Evolutionary conservation across 768 basidiomycete genomes (phyloP).

Genomic region (Leccinum olivaceopallidum): DNA sequence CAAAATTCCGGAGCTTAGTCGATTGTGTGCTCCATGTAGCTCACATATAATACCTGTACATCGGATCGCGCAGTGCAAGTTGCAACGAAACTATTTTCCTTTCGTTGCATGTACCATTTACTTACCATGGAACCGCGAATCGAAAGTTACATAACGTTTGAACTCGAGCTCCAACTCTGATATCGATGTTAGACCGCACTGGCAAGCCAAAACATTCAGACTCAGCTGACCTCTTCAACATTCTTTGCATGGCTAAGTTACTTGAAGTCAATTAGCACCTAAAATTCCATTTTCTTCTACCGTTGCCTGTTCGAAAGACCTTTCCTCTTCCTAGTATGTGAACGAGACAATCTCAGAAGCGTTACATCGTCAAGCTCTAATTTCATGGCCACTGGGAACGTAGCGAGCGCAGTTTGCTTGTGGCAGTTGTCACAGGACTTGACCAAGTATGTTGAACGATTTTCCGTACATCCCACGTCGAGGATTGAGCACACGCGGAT

Average conservation of each 20-base stretch:
- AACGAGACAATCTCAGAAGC: background rate
- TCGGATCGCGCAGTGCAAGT: background rate
- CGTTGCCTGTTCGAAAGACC: background rate
- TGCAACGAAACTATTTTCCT: too few relatives aligned
- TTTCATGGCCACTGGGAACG: background rate
- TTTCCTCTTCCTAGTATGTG: background rate
- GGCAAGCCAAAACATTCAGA: too few relatives aligned
- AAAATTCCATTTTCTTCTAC: background rate
- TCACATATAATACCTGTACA: background rate
- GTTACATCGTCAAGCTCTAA: background rate
- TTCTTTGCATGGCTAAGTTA: too few relatives aligned
- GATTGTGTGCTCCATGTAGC: background rate
- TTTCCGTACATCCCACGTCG: background rate
- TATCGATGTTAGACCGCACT: too few relatives aligned
- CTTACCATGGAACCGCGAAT: too few relatives aligned
- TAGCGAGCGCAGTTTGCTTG: background rate
- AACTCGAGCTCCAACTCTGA: too few relatives aligned
- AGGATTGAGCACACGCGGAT: background rate
- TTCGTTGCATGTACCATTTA: too few relatives aligned
- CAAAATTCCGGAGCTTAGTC: too few relatives aligned
- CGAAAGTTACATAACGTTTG: background rate
- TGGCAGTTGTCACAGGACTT: background rate
- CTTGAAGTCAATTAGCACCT: background rate
- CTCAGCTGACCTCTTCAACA: too few relatives aligned
- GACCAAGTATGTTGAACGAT: background rate